Base-by-base conservation (phyloP, 768 basidiomycete species). In the Russula ochroleuca region DNA sequence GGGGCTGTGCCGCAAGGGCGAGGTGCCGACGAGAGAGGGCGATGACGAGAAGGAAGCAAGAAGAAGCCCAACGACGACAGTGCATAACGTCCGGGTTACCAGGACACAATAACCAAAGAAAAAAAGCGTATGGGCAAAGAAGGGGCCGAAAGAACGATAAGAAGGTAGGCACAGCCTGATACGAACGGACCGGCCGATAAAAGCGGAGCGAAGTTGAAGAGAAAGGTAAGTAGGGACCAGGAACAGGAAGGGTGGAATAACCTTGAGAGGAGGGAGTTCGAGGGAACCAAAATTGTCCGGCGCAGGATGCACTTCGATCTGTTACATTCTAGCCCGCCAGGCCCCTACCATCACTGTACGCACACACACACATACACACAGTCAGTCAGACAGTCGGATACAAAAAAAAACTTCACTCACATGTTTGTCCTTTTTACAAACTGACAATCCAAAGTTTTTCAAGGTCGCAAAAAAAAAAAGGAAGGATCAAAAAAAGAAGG, bases 311-410 rank as follows among this genome's bases (percentile, higher is more conserved):
- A 35, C 47, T 48, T 25, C 28, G 4, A 21, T 52, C 19, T 50
- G 41, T 55, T 43, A 56, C 56, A 70, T 71, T 57, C 74, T 77
- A 21, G 77, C 40, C 54, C 55, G 73, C 60, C 49, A 64, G 79
- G 28, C 31, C 10, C 52, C 17, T 1, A 35, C 35, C 35, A 7
- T 35, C 33, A 35, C 35, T 10, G 35, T 35, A 35, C 28, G 2
- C 28, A 28, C 28, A 28, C 35, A 35, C 28, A 28, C 28, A 28
- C 35, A 35, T 35, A 2, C 7, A 35, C 7, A 7, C 35, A 35
- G 3, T 8, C 35, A 38, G 4, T 13, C 51, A 19, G 17, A 49
- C 48, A 11, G 3, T 14, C 28, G 28, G 28, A 2, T 2, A 5
- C 28, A 28, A 28, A 28, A 28, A 28, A 28, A 28, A 28, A 28